phyloP scores from a whole-genome alignment of 441 rosid species.

The Mallotus japonicus region DNA sequence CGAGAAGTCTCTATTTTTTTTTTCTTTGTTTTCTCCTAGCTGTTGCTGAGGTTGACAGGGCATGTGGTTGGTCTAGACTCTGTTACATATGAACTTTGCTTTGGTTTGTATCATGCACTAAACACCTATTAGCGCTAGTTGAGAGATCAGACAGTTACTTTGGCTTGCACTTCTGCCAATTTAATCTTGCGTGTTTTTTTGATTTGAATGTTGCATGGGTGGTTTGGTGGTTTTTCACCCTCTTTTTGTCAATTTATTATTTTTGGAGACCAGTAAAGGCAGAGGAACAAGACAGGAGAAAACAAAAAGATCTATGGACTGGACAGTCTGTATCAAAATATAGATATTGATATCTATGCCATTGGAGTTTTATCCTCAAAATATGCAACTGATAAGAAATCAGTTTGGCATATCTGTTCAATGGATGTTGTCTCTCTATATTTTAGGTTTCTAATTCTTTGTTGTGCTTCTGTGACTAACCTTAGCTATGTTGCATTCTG shows the following conservation, averaged over 20 bases:
- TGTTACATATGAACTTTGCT: not conserved
- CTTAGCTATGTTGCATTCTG: not conserved
- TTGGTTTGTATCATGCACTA: conserved; percentile 1
- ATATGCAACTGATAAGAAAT: not conserved
- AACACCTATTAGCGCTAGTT: not conserved
- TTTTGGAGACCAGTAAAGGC: not conserved
- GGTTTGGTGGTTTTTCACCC: not conserved
- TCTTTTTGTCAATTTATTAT: not conserved
- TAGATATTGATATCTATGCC: not conserved
- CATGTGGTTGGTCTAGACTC: not conserved
- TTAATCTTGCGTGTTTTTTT: no score
- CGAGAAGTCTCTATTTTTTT: not conserved
- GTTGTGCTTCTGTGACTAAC: conserved; percentile 1
- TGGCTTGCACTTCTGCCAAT: no score
- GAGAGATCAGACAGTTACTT: not conserved
- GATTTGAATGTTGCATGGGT: no score
- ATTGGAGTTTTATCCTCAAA: not conserved
- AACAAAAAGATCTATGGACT: not conserved
- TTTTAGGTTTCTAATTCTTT: conserved; percentile 6
- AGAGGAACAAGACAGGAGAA: not conserved
- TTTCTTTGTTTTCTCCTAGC: not conserved
- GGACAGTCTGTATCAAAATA: not conserved
- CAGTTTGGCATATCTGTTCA: not conserved
- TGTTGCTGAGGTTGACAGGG: not conserved
- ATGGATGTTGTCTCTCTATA: not conserved